A percentile compares a stretch with the other conserved stretches of the same genome.
phyloP scores from a whole-genome alignment of 2,329 filamentous ascomycete species.

The Myriangium duriaei region DNA sequence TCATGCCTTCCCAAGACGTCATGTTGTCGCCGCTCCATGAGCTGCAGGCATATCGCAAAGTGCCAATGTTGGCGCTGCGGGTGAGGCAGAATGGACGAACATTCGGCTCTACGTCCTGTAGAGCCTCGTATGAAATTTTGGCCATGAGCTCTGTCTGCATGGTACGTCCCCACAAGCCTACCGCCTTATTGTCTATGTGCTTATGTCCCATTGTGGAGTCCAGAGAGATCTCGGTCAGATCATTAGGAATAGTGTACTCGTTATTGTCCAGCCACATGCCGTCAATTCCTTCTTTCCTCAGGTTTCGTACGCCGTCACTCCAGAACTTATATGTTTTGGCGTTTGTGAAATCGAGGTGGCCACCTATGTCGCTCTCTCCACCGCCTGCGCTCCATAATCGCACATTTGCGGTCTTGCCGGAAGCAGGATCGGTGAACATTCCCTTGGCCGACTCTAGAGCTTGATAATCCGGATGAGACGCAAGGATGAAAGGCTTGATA shows the following conservation, averaged over 20 bases:
- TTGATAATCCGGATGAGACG: slow-evolving; percentile 53
- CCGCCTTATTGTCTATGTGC: slow-evolving; percentile 30
- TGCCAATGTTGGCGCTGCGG: slow-evolving; percentile 57
- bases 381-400: slow-evolving; percentile 62
- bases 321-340: slow-evolving; percentile 56
- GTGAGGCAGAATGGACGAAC: slow-evolving; percentile 56
- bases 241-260: slow-evolving; percentile 55
- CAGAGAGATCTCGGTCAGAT: slow-evolving; percentile 52
- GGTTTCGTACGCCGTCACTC: slow-evolving; percentile 52
- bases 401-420: slow-evolving; percentile 39
- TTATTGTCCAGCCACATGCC: slow-evolving; percentile 74
- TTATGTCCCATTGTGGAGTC: slow-evolving; percentile 26
- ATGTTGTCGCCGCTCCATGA: slow-evolving; percentile 66
- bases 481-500: slow-evolving; percentile 60
- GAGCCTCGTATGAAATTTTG: slow-evolving; percentile 56
- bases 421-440: slow-evolving; percentile 49
- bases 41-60: slow-evolving; percentile 56
- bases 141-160: slow-evolving; percentile 60
- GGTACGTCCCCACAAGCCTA: slow-evolving; percentile 58
- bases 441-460: slow-evolving; percentile 46
- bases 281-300: slow-evolving; percentile 53
- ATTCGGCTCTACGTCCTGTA: slow-evolving; percentile 45
- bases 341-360: slow-evolving; percentile 63
- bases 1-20: slow-evolving; percentile 62
- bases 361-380: slow-evolving; percentile 55